phyloP scores from a whole-genome alignment of 768 basidiomycete genomes.

The Xerocomellus chrysenteron region DNA sequence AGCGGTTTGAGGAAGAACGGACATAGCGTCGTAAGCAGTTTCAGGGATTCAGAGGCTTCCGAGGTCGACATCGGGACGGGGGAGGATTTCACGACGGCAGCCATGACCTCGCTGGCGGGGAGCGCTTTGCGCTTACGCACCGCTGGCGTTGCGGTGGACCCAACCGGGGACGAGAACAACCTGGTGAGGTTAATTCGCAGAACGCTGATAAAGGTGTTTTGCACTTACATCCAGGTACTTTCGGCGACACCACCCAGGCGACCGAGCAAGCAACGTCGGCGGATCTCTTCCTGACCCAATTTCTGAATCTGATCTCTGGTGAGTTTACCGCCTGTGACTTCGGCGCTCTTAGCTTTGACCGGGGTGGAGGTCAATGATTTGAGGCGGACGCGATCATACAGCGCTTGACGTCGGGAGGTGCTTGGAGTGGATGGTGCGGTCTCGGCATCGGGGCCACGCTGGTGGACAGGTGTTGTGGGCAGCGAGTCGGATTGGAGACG shows the following conservation, averaged over 20 bases:
- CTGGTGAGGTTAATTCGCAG: conserved; percentile 23
- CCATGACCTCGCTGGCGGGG: conserved; percentile 62
- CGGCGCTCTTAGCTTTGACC: conserved; percentile 49
- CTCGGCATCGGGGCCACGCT: conserved; percentile 50
- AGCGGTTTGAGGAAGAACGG: conserved; percentile 77
- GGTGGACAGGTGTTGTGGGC: conserved; percentile 67
- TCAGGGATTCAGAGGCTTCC: conserved; percentile 74
- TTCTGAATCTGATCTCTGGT: conserved; percentile 67
- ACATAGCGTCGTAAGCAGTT: conserved; percentile 64
- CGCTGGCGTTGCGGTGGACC: conserved; percentile 51
- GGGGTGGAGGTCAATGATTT: conserved; percentile 69
- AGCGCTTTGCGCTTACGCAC: conserved; percentile 70
- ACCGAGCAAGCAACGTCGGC: conserved; percentile 72
- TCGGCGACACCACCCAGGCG: conserved; percentile 81
- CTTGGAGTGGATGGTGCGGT: conserved; percentile 69
- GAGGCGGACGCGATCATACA: conserved; percentile 79
- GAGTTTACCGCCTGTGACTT: conserved; percentile 45
- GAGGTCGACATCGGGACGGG: conserved; percentile 75
- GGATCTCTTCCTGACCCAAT: conserved; percentile 75
- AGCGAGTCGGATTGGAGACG: conserved; percentile 45
- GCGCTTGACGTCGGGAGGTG: conserved; percentile 72
- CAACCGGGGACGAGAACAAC: conserved; percentile 69
- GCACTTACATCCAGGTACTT: conserved; percentile 78
- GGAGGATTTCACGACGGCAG: conserved; percentile 76
- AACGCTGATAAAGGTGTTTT: background rate